These are phyloP conservation scores for Aureobasidium sp. DNA, from an alignment of 2,329 filamentous ascomycete species.

Conservation along the genomic window DNA sequence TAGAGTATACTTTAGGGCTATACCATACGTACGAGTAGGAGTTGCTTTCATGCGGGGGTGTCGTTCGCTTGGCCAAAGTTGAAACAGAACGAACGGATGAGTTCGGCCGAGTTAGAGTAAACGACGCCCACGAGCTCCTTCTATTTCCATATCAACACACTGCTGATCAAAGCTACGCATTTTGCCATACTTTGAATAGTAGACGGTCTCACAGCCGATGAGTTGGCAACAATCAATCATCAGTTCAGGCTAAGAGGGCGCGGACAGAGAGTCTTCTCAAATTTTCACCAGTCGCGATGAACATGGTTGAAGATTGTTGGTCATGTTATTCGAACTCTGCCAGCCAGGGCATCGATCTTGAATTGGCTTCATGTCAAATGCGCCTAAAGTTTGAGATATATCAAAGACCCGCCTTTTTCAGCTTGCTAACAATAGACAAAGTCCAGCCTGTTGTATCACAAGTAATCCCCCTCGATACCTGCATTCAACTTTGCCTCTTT, in stretches of 20 bases:
- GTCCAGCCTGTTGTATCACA: neutral
- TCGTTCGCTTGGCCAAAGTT: conserved; percentile 9
- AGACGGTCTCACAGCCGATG: too few species aligned
- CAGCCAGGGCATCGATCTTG: neutral
- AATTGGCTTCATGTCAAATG: conserved; percentile 12
- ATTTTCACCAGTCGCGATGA: neutral
- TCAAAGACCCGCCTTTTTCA: neutral
- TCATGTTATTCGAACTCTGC: neutral
- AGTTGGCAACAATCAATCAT: neutral
- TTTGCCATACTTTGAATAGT: conserved; percentile 4
- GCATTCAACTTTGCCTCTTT: neutral
- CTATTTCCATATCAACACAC: neutral
- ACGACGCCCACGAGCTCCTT: neutral
- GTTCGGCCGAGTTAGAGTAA: conserved; percentile 10
- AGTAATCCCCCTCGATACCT: neutral
- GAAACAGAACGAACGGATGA: conserved; percentile 6
- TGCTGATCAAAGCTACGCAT: neutral
- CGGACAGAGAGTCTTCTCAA: neutral
- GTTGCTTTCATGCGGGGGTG: neutral
- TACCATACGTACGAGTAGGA: conserved; percentile 1
- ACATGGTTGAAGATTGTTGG: neutral
- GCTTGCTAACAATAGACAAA: neutral
- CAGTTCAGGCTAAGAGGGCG: neutral
- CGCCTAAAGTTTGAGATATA: conserved; percentile 11
- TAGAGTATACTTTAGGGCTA: neutral